Evolutionary conservation across 352 stramenopile species (phyloP).

Genomic region (Phytopythium vexans): DNA sequence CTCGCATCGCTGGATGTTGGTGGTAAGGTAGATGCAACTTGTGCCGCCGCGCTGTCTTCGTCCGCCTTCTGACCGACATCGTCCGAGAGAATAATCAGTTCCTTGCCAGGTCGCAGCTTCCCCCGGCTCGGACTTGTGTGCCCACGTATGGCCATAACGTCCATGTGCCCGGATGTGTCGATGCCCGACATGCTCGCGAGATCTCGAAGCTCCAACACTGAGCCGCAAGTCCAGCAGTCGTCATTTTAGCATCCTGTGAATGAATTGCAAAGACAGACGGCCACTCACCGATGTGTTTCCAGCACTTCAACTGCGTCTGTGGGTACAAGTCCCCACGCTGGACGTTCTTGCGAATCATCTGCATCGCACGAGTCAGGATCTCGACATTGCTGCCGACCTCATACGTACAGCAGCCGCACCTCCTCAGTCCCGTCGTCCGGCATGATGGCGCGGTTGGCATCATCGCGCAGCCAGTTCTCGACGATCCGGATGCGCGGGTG

Average conservation of each 20-base stretch:
- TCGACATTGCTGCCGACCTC: background rate
- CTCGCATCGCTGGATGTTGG: conserved; percentile 5
- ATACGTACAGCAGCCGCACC: conserved; percentile 16
- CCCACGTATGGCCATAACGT: background rate
- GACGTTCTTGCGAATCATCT: conserved; percentile 72
- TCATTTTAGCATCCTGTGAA: background rate
- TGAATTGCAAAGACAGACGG: no score
- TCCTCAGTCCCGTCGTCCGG: conserved; percentile 72
- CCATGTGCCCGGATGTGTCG: conserved; percentile 5
- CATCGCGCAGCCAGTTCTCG: conserved; percentile 69
- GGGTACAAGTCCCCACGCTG: conserved; percentile 71
- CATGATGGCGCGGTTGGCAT: conserved; percentile 49
- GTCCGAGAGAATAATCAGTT: conserved; percentile 69
- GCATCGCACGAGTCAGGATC: background rate
- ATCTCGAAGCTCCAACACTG: conserved; percentile 70
- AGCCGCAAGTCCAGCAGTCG: background rate
- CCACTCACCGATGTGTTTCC: conserved; percentile 64
- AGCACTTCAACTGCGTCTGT: conserved; percentile 64
- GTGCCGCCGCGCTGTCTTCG: background rate
- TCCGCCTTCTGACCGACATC: conserved; percentile 24
- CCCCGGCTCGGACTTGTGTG: conserved; percentile 61
- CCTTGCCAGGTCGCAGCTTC: conserved; percentile 73
- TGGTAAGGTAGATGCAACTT: background rate
- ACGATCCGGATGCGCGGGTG: conserved; percentile 60
- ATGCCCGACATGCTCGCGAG: conserved; percentile 40